Percentiles rank a stretch among this genome's conserved stretches.
These are phyloP conservation scores for Hirschioporus abietinus DNA, from an alignment of 768 basidiomycete genomes.

Conservation along the genomic window DNA sequence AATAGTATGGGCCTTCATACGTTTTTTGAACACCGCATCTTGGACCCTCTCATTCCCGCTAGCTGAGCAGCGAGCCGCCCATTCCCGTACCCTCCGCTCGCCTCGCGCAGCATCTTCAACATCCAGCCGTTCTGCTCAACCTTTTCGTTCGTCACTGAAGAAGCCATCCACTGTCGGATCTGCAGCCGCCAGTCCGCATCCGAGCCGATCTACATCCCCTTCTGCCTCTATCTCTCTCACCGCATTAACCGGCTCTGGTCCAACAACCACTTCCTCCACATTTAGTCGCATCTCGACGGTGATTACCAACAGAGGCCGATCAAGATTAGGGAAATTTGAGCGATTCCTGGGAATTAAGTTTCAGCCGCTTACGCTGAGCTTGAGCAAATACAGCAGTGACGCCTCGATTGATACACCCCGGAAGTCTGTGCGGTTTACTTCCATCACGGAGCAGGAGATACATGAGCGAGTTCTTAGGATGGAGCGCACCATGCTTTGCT, in stretches of 20 bases:
- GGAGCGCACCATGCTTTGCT: no score
- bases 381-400: neutral
- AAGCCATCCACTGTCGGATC: slow-evolving; percentile 26
- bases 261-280: neutral
- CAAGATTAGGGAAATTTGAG: neutral
- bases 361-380: neutral
- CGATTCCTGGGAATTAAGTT: neutral
- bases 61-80: slow-evolving; percentile 12
- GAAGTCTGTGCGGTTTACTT: neutral
- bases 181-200: neutral
- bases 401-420: neutral
- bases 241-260: neutral
- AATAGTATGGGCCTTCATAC: slow-evolving; percentile 80
- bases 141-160: slow-evolving; percentile 62
- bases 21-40: slow-evolving; percentile 72
- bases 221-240: neutral
- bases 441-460: neutral
- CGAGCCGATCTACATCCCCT: neutral
- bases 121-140: slow-evolving; percentile 42
- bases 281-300: neutral
- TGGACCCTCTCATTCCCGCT: slow-evolving; percentile 23
- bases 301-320: neutral
- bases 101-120: slow-evolving; percentile 21
- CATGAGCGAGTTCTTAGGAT: neutral
- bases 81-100: slow-evolving; percentile 9